Percentiles rank a stretch among this genome's conserved stretches.
phyloP scores from a whole-genome alignment of 306 rosid genomes.

The Citrullus amarus region DNA sequence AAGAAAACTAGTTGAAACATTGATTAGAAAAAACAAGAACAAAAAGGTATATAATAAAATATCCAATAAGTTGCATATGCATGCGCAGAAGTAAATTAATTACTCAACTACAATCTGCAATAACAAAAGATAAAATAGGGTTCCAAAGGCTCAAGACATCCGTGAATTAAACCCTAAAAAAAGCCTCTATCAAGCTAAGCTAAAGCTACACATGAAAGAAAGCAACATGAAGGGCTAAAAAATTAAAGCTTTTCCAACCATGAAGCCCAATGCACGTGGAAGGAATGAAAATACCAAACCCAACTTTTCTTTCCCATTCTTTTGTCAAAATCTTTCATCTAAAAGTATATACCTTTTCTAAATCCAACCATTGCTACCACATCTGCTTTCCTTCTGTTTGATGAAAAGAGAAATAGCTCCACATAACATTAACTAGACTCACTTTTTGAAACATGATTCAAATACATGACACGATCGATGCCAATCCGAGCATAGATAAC shows the following conservation, averaged over 20 bases:
- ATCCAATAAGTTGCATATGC: background rate
- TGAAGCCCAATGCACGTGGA: constrained; percentile 8
- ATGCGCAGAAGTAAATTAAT: background rate
- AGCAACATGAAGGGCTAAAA: background rate
- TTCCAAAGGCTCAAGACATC: background rate
- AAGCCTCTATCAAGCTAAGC: background rate
- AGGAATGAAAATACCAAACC: constrained; percentile 9
- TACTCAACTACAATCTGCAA: background rate
- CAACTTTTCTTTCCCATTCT: background rate
- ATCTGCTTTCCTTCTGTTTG: background rate
- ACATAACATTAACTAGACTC: background rate
- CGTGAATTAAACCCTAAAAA: background rate
- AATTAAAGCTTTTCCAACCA: background rate
- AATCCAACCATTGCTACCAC: background rate
- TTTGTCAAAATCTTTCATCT: background rate
- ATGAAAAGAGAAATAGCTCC: background rate
- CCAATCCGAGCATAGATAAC: no score
- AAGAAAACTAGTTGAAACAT: background rate
- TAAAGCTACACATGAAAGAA: background rate
- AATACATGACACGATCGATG: no score
- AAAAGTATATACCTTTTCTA: background rate
- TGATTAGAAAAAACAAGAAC: background rate
- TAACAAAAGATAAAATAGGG: background rate
- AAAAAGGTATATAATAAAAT: background rate
- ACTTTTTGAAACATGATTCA: no score